Base-by-base conservation (phyloP, 2,329 filamentous ascomycete species). In the Periconia sp. region DNA sequence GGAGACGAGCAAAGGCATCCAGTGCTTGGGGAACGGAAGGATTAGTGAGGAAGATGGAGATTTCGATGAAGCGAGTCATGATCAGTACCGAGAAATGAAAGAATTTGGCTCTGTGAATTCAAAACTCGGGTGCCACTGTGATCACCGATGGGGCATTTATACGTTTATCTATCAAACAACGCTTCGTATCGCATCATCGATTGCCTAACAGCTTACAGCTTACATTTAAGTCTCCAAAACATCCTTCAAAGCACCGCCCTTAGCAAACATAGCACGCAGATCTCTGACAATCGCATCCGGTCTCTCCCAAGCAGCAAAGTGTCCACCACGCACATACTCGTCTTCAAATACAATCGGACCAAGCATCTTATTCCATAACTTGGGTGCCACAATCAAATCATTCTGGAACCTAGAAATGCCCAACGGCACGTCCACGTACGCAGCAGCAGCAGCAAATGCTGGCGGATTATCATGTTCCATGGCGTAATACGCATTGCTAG, bases 271-370 rank as follows among this genome's bases (percentile, higher is more conserved):
- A 5, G 73, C 74, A 57, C 74, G 74, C 51, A 87, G 55, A 64
- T 88, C 85, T 1, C 68, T 70, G 0, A 74, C 80, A 20, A 88
- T 70, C 6, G 75, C 69, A n/a, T 82, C 74, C 0, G 85, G 85
- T 23, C 73, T 72, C 68, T 88, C 85, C 60, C 79, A 81, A 0
- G 85, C 80, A 1, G 83, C 84, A 62, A 88, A 87, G 64, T 87
- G 85, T 0, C 85, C 85, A 0, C 83, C 83, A 8, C 74, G 74
- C 18, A 2, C 23, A 27, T 44, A 19, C 1, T 76, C 67, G 45
- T 84, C 77, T 59, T 86, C 80, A 47, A 82, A 85, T 0, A 87
- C 85, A 0, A 89, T 77, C 0, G 81, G 63, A 7, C 69, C 69
- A 69, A 49, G 43, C 5, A 45, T 53, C 15, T 47, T 31, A 45